Evolutionary conservation across 805 yeast species (phyloP).

Genomic region (Metschnikowia lachancei): DNA sequence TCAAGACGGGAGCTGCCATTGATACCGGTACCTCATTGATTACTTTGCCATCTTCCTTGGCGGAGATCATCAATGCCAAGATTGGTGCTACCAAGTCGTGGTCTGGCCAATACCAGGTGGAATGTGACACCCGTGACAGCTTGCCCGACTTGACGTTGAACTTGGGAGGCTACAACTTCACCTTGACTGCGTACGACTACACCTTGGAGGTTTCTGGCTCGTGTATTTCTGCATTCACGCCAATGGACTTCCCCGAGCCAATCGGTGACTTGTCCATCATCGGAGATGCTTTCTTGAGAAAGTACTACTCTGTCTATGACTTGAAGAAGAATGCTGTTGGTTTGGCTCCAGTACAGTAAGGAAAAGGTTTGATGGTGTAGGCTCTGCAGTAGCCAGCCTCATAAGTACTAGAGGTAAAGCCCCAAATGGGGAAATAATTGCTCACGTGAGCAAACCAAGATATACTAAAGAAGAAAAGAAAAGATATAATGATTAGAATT

Average conservation of each 20-base stretch:
- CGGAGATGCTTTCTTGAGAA: slow-evolving; percentile 97
- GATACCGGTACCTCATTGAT: slow-evolving; percentile 98
- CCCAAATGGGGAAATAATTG: too few species aligned
- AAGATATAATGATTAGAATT: too few species aligned
- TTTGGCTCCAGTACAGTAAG: slow-evolving; percentile 74
- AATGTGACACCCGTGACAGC: slow-evolving; percentile 78
- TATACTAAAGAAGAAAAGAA: too few species aligned
- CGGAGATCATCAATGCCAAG: slow-evolving; percentile 91
- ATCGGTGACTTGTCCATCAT: slow-evolving; percentile 94
- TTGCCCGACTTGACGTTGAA: slow-evolving; percentile 91
- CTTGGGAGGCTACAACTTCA: slow-evolving; percentile 87
- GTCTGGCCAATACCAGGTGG: slow-evolving; percentile 95
- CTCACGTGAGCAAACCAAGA: too few species aligned
- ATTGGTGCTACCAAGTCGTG: slow-evolving; percentile 97
- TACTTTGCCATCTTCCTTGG: slow-evolving; percentile 91
- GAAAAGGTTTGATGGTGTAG: slow-evolving; percentile 5
- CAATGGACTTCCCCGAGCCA: slow-evolving; percentile 96
- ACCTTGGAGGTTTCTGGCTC: slow-evolving; percentile 92
- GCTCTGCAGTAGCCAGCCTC: background rate
- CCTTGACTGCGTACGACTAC: slow-evolving; percentile 86
- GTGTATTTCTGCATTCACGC: slow-evolving; percentile 94
- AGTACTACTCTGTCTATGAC: slow-evolving; percentile 91
- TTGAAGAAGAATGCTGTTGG: slow-evolving; percentile 90
- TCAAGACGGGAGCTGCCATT: slow-evolving; percentile 90
- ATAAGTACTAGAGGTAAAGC: too few species aligned